Percentiles rank a stretch among this genome's conserved stretches.
These are phyloP conservation scores for Diplodia seriata DNA, from an alignment of 2,329 filamentous ascomycete genomes.

Conservation along the genomic window DNA sequence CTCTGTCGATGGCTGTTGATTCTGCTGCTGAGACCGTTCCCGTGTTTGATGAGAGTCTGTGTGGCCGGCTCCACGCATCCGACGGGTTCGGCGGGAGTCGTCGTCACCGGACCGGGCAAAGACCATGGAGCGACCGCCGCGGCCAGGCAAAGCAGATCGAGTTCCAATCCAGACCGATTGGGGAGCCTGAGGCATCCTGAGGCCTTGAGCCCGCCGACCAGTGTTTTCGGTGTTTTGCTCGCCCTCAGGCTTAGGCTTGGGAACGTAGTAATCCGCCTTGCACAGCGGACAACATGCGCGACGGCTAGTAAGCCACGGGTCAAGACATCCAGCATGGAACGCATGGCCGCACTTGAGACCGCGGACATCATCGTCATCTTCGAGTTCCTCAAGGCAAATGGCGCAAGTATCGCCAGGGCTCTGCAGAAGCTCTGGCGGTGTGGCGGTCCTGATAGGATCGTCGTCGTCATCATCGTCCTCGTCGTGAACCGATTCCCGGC, in stretches of 20 bases:
- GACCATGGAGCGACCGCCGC: slow-evolving; percentile 44
- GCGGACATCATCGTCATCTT: slow-evolving; percentile 94
- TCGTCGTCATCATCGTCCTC: slow-evolving; percentile 76
- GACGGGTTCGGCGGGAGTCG: slow-evolving; percentile 1
- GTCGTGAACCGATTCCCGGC: slow-evolving; percentile 38
- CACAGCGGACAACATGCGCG: slow-evolving; percentile 96
- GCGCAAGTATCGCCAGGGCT: slow-evolving; percentile 92
- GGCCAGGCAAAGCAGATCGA: slow-evolving; percentile 43
- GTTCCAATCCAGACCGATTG: slow-evolving; percentile 44
- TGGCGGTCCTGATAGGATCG: slow-evolving; percentile 79
- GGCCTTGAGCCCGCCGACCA: slow-evolving; percentile 40
- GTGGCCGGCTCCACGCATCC: slow-evolving; percentile 6
- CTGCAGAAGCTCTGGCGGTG: slow-evolving; percentile 80
- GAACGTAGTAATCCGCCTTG: slow-evolving; percentile 96
- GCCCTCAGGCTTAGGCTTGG: slow-evolving; percentile 78
- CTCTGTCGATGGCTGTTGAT: slow-evolving; percentile 9
- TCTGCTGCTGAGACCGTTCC: slow-evolving; percentile 4
- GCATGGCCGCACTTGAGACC: slow-evolving; percentile 96
- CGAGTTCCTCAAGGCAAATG: slow-evolving; percentile 92
- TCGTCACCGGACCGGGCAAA: slow-evolving; percentile 34
- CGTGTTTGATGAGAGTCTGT: slow-evolving; percentile 37
- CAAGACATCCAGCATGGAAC: slow-evolving; percentile 94
- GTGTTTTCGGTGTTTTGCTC: slow-evolving; percentile 44
- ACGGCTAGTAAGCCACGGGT: slow-evolving; percentile 94
- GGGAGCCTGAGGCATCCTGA: slow-evolving; percentile 44